Conservation (phyloP, 441 rosid species). For the Hura crepitans region DNA sequence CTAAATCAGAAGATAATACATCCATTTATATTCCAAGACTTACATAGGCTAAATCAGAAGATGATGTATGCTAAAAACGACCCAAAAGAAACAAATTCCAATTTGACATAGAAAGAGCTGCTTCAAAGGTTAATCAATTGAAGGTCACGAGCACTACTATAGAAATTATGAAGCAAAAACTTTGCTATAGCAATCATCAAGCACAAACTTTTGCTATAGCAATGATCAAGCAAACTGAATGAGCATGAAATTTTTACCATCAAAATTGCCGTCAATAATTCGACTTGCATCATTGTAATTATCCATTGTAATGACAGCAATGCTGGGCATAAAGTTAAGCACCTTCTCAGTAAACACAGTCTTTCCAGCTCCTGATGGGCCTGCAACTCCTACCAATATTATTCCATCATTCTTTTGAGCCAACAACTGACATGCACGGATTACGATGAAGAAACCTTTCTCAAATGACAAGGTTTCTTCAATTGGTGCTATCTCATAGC, state of each 20-base stretch:
- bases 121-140: background rate
- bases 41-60: background rate
- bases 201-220: background rate
- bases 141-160: conserved; percentile 7
- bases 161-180: background rate
- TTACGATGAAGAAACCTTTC: conserved; percentile 92
- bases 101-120: background rate
- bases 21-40: background rate
- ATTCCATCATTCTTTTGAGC: conserved; percentile 90
- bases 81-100: background rate
- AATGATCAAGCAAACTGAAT: conserved; percentile 1
- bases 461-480: conserved; percentile 77
- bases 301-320: conserved; percentile 88
- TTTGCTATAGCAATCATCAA: background rate
- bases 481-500: conserved; percentile 74
- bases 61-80: background rate
- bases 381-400: conserved; percentile 85
- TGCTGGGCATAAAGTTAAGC: conserved; percentile 83
- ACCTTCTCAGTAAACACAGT: conserved; percentile 90
- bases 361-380: conserved; percentile 98
- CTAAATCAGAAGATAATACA: background rate
- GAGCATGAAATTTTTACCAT: conserved; percentile 53
- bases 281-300: conserved; percentile 87
- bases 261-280: conserved; percentile 90
- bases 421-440: conserved; percentile 85